A percentile compares a stretch with the other conserved stretches of the same genome.
These are phyloP conservation scores for Artemisia tridentata DNA, from an alignment of 129 eudicot species.

Conservation along the genomic window DNA sequence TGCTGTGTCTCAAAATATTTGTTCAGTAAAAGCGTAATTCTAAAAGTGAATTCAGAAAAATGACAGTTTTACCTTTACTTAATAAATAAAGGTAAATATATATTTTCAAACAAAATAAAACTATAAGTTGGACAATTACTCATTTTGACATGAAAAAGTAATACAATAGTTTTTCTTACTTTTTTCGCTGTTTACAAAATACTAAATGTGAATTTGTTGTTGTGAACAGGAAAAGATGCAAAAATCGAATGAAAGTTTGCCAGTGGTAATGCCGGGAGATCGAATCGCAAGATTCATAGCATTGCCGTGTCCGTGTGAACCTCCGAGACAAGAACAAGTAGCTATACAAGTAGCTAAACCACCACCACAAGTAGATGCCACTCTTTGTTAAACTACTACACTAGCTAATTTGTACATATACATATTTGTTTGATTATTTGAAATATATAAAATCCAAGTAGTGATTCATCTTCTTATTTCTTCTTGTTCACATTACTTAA, in stretches of 20 bases:
- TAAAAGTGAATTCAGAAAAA: no score
- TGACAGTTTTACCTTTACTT: no score
- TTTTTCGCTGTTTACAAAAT: no score
- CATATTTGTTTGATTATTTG: background rate
- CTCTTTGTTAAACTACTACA: background rate
- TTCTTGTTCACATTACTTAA: background rate
- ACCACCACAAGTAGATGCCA: background rate
- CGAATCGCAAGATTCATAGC: conserved; percentile 78
- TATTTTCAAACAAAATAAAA: no score
- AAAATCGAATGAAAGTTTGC: conserved; percentile 49
- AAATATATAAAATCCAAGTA: background rate
- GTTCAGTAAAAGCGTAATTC: no score
- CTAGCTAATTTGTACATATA: background rate
- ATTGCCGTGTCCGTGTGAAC: conserved; percentile 84
- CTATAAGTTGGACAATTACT: no score
- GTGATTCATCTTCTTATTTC: background rate
- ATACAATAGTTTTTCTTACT: no score
- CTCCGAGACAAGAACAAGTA: conserved; percentile 28
- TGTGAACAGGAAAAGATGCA: conserved; percentile 38
- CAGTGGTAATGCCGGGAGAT: conserved; percentile 93
- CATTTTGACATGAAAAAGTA: no score
- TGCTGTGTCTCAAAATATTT: no score
- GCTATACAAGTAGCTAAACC: background rate
- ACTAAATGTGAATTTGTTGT: no score
- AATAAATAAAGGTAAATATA: no score